phyloP scores from a whole-genome alignment of 768 basidiomycete species.

The Boletus edulis region DNA sequence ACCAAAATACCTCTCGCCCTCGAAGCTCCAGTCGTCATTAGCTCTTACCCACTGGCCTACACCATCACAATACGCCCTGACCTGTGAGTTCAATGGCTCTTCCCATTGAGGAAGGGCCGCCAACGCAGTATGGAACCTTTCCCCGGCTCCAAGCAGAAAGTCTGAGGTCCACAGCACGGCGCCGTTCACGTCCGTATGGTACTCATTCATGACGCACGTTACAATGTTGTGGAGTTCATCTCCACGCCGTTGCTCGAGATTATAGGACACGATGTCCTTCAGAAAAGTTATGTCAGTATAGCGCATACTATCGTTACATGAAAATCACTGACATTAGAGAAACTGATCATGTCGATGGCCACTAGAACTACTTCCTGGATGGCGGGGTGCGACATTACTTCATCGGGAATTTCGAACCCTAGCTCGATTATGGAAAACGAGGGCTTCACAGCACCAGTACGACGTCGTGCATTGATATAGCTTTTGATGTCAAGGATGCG shows the following conservation, averaged over 20 bases:
- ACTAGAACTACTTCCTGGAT: constrained; percentile 29
- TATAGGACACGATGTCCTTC: constrained; percentile 33
- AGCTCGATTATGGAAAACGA: constrained; percentile 37
- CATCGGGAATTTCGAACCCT: constrained; percentile 38
- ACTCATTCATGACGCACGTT: constrained; percentile 50
- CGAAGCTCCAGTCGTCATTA: constrained; percentile 51
- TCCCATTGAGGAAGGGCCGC: constrained; percentile 38
- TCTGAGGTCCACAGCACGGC: constrained; percentile 15
- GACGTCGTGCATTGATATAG: constrained; percentile 41
- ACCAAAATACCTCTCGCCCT: constrained; percentile 42
- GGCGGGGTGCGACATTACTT: constrained; percentile 39
- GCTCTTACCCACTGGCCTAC: constrained; percentile 53
- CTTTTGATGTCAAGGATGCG: constrained; percentile 37
- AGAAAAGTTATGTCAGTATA: not conserved
- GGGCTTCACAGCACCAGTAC: constrained; percentile 40
- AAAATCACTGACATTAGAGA: constrained; percentile 8
- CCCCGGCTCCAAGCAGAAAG: not conserved
- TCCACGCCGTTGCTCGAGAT: constrained; percentile 30
- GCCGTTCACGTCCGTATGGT: constrained; percentile 16
- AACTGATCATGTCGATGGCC: constrained; percentile 35
- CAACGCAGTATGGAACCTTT: constrained; percentile 15
- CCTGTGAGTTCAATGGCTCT: constrained; percentile 38
- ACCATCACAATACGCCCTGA: constrained; percentile 43
- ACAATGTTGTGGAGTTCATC: constrained; percentile 40
- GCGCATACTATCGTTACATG: not conserved